Evolutionary conservation across 352 stramenopile genomes (phyloP), one percentile per base, ranked within the genome.

Genomic region (Globisporangium carolinianum): DNA sequence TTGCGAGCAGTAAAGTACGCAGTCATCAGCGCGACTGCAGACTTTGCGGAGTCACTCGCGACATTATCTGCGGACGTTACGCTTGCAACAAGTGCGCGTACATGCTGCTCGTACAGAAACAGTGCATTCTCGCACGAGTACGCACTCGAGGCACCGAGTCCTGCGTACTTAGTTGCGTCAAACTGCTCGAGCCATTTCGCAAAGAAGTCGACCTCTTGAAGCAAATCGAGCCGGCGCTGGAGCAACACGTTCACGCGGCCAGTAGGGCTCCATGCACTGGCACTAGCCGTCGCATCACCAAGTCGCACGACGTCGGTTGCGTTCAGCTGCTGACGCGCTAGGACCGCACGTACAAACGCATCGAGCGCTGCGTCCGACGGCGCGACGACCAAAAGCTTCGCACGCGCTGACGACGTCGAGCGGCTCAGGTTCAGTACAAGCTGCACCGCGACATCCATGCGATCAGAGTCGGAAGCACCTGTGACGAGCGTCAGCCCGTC

Each of bases 41-140:
- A 32, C 24, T 32, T 32, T 3, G 24, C 3, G 0, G 24, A 32
- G 24, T 32, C 24, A 32, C 24, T 32, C 24, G 24, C 24, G 24
- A 32, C 24, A 32, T 32, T 32, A 32, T 32, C 24, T 32, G 24
- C 24, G 24, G 24, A 32, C 24, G 3, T 32, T 32, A 32, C 24
- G 24, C 24, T 32, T 2, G 24, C 24, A 32, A 32, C 24, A 32
- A 32, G 24, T 3, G 24, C 24, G 24, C 89, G 77, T 47, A 99
- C 74, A 66, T 98, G 79, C 58, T 94, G 87, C 43, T 90, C 73
- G 63, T 98, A 90, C 67, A 99, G 99, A 69, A 98, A 96, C 14
- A 86, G 73, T 7, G 97, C 94, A 18, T 96, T 98, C 72, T 98
- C 96, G 57, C 96, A 98, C 35, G 96, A 98, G 73, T 98, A 98